Evolutionary conservation across 768 basidiomycete genomes (phyloP).

Genomic region (Pulveroboletus sp.): DNA sequence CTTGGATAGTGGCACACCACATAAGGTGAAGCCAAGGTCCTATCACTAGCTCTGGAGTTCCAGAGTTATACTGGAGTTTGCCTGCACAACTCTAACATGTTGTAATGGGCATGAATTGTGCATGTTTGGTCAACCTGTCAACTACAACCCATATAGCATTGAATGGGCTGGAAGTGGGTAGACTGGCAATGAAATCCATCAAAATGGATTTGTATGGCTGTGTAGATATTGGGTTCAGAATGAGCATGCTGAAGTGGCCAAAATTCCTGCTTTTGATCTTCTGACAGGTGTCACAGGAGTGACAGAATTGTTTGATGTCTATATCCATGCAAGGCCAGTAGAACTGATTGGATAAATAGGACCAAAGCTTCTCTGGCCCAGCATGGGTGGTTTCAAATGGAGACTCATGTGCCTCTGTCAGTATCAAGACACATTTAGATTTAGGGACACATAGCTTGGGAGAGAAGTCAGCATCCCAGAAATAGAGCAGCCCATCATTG

Average conservation of each 20-base stretch:
- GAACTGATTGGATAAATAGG: not conserved
- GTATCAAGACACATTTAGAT: not conserved
- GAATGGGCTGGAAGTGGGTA: not conserved
- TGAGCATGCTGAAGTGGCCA: not conserved
- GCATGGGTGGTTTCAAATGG: not conserved
- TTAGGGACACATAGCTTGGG: not conserved
- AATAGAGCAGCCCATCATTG: not conserved
- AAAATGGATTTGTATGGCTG: not conserved
- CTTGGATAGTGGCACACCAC: too few relatives aligned
- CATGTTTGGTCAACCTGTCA: too few relatives aligned
- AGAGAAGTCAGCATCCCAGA: not conserved
- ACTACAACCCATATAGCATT: too few relatives aligned
- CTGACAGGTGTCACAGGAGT: too few relatives aligned
- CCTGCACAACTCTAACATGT: too few relatives aligned
- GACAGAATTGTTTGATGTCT: too few relatives aligned
- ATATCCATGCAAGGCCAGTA: too few relatives aligned
- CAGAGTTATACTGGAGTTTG: too few relatives aligned
- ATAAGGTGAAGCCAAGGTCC: too few relatives aligned
- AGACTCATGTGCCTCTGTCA: not conserved
- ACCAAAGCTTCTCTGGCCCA: not conserved
- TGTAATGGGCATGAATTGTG: too few relatives aligned
- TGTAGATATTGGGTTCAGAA: not conserved
- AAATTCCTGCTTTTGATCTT: too few relatives aligned
- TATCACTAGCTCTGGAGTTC: too few relatives aligned
- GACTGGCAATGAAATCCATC: not conserved